phyloP scores from a whole-genome alignment of 495 filamentous ascomycete species.

The Penicillium coffeae region DNA sequence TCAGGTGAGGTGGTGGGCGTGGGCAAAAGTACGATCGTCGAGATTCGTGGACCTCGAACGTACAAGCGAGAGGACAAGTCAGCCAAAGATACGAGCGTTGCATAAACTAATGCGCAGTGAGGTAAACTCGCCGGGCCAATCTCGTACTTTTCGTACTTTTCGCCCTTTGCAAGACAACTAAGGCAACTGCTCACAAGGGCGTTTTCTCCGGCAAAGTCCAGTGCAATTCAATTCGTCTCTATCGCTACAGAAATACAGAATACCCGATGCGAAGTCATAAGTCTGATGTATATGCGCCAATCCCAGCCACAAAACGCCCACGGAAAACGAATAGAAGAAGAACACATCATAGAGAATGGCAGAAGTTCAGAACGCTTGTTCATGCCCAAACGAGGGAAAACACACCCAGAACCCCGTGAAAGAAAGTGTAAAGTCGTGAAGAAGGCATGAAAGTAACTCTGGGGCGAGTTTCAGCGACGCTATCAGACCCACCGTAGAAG shows the following conservation, averaged over 20 bases:
- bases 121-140: not conserved
- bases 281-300: conserved; percentile 3
- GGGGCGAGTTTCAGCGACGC: not conserved
- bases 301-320: not conserved
- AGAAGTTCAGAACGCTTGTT: conserved; percentile 13
- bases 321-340: not conserved
- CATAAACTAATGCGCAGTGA: not conserved
- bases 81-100: not conserved
- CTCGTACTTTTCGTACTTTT: not conserved
- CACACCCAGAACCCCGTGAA: not conserved
- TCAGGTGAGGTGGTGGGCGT: too few relatives aligned
- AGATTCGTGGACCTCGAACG: not conserved
- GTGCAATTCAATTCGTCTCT: not conserved
- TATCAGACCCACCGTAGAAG: too few relatives aligned
- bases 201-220: not conserved
- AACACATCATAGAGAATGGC: conserved; percentile 4
- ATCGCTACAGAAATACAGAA: conserved; percentile 7
- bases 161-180: not conserved
- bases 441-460: conserved; percentile 5
- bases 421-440: conserved; percentile 5
- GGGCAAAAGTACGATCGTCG: not conserved
- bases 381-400: conserved; percentile 9
- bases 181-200: not conserved
- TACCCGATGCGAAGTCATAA: conserved; percentile 3
- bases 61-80: not conserved